These are phyloP conservation scores for Mytilinidion resinicola DNA, from an alignment of 495 filamentous ascomycete species.

Conservation along the genomic window DNA sequence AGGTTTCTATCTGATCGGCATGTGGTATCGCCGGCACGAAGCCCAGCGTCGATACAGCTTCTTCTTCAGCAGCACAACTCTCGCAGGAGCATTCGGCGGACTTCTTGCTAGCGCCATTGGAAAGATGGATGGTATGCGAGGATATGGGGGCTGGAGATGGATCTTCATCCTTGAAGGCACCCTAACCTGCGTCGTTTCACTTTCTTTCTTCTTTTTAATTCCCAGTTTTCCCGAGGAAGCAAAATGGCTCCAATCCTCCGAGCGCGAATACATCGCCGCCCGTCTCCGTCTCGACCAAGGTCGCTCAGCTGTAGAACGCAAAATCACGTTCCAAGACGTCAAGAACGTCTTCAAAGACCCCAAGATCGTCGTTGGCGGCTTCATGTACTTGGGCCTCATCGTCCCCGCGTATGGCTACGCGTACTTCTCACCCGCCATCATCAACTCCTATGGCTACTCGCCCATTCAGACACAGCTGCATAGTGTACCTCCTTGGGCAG, in stretches of 20 bases:
- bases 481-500: slow-evolving; percentile 43
- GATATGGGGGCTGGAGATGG: slow-evolving; percentile 85
- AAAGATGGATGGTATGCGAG: slow-evolving; percentile 64
- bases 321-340: slow-evolving; percentile 59
- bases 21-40: slow-evolving; percentile 86
- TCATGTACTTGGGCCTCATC: slow-evolving; percentile 88
- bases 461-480: slow-evolving; percentile 46
- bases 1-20: slow-evolving; percentile 49
- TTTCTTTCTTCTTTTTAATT: slow-evolving; percentile 72
- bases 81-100: slow-evolving; percentile 40
- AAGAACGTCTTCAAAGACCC: slow-evolving; percentile 61
- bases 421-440: slow-evolving; percentile 61
- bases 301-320: slow-evolving; percentile 51
- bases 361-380: slow-evolving; percentile 67
- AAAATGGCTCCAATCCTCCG: slow-evolving; percentile 65
- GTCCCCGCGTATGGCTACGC: slow-evolving; percentile 78
- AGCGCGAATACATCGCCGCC: slow-evolving; percentile 65
- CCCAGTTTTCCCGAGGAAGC: slow-evolving; percentile 68
- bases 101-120: slow-evolving; percentile 56
- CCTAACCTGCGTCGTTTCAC: slow-evolving; percentile 63
- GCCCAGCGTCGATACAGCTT: slow-evolving; percentile 84
- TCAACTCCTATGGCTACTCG: slow-evolving; percentile 40
- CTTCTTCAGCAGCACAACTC: slow-evolving; percentile 77
- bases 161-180: slow-evolving; percentile 64
- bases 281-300: slow-evolving; percentile 76